Evolutionary conservation across 441 rosid species (phyloP), one percentile per base, ranked within the genome.

Genomic region (Adansonia rubrostipa): DNA sequence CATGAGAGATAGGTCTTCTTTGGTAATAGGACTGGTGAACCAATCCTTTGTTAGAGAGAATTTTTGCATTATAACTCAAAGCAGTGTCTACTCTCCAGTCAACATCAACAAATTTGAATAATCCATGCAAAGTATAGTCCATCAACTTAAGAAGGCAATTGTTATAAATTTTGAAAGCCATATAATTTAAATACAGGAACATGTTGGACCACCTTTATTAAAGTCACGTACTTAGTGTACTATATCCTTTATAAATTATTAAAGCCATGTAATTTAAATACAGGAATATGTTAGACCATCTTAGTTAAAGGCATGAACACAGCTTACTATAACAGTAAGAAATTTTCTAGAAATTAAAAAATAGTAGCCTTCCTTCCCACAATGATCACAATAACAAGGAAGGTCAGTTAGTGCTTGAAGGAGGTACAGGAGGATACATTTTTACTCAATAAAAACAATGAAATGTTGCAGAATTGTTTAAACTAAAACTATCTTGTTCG

Each of bases 21-120:
- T 3, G 44, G 74, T 22, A 50, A 51, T 15, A 33, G 20, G 11
- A 24, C 20, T 28, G 62, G 15, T 71, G 24, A 69, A 69, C 14
- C 61, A 51, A 6, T 51, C 17, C 45, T 1, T 15, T 17, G 2
- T 28, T 15, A 71, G 61, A 28, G 15, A 71, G 50, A 51, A 4
- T 1, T 71, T 71, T 22, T 51, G 60, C 61, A 51, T 71, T 51
- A 15, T 28, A 61, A 28, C 22, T 71, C 61, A 71, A 70, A 14
- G 33, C 71, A 24, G 60, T 14, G 60, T 50, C 58, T 48, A 70
- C 42, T 7, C 50, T 9, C 73, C 60, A 70, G 58, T 48, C 44
- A 48, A 58, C 14, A 71, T 53, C 47, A 71, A 53, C 45, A 53
- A 33, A 28, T 33, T n/a, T 1, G 20, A 53, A n/a, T 15, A 53